Evolutionary conservation across 306 rosid genomes (phyloP).

Genomic region (Malus orientalis): DNA sequence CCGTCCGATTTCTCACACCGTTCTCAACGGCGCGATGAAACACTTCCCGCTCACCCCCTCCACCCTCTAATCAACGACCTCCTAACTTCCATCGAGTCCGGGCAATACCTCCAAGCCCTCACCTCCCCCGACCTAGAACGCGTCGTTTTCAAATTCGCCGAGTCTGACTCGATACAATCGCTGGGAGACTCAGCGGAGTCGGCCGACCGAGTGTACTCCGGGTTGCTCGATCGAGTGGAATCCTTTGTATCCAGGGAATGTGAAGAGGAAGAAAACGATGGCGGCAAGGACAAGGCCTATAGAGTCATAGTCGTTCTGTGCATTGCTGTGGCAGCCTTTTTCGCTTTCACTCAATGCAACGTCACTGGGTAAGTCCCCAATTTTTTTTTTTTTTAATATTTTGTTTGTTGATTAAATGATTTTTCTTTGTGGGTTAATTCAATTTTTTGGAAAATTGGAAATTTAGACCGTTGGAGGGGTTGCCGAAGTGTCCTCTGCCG

Average conservation of each 20-base stretch:
- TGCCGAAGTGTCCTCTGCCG: conserved; percentile 62
- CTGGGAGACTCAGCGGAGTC: conserved; percentile 26
- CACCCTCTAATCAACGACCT: conserved; percentile 28
- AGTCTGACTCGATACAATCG: conserved; percentile 13
- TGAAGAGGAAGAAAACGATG: conserved; percentile 8
- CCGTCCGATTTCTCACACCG: conserved; percentile 6
- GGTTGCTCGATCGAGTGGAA: conserved; percentile 47
- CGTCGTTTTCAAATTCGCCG: conserved; percentile 32
- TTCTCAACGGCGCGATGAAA: conserved; percentile 9
- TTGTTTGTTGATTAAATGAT: background rate
- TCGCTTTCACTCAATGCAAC: conserved; percentile 60
- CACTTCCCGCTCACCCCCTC: conserved; percentile 11
- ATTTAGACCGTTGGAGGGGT: conserved; percentile 53
- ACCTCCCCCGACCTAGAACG: conserved; percentile 34
- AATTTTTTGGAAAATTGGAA: background rate
- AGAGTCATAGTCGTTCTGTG: conserved; percentile 41
- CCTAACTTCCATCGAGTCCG: conserved; percentile 46
- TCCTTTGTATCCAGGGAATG: conserved; percentile 34
- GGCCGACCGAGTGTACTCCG: conserved; percentile 51
- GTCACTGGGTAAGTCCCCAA: conserved; percentile 54
- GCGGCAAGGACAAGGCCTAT: conserved; percentile 25
- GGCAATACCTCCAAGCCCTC: conserved; percentile 50
- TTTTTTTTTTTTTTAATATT: background rate
- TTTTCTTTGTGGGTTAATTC: background rate
- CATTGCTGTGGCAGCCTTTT: conserved; percentile 57